Base-by-base conservation (phyloP, 2,329 filamentous ascomycete species). In the Colletotrichum sp. region DNA sequence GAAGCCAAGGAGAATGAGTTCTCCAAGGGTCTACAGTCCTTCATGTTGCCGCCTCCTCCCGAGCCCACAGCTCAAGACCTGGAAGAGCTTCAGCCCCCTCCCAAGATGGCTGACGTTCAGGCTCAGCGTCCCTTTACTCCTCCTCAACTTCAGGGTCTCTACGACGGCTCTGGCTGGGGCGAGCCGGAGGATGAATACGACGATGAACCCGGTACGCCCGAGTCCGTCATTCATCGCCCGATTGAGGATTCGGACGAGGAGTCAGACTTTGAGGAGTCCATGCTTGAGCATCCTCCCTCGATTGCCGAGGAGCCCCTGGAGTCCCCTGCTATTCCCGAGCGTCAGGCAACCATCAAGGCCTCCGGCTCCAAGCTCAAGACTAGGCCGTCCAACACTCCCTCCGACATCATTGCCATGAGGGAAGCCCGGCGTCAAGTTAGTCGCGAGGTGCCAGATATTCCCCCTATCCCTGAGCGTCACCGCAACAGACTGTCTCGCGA, bases 281-380 rank as follows among this genome's bases (percentile, higher is more conserved):
- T 84, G 55, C 80, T 80, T 2, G 83, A 62, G 26, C 18, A 15
- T n/a, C 59, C 26, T n/a, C 26, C 55, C 55, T 32, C 85, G 62
- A 77, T 76, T 6, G 81, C 84, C 24, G 85, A 88, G 2, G 86
- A 89, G 10, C 87, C 89, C 12, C 83, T 15, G 71, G 89, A 92
- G 62, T 91, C 92, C 0, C 92, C 92, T 3, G 89, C 89, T 44
- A 92, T 99, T 74, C 96, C 96, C 2, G 96, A 98, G 80, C 92
- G 93, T 63, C 87, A 95, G 64, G 95, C 96, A 6, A 98, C 96
- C 0, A 96, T 99, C 85, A 97, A 96, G 84, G 94, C 96, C 10
- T 93, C 94, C 26, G 95, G 95, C 9, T 95, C 95, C 13, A 95
- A 93, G 84, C 90, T 99, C 55, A 98, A 98, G 88, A 97, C 96